Base-by-base conservation (phyloP, 1,284 basidiomycete genomes). In the Pseudozyma sp. region DNA sequence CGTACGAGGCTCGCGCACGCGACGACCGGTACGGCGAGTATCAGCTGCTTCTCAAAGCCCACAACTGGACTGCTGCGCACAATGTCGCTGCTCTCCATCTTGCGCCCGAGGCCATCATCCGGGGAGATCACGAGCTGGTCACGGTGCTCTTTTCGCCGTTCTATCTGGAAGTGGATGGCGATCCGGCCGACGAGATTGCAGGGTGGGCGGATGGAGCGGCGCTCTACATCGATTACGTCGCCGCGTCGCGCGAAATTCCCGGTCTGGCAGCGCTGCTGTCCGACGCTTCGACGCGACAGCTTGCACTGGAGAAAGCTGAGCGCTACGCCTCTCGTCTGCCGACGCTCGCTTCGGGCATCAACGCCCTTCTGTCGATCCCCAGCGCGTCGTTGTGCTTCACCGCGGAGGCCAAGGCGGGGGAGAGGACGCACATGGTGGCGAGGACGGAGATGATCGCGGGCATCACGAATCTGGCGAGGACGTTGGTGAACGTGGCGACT, bases 61-160 rank as follows among this genome's bases (percentile, higher is more conserved):
- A 89, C 17, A 84, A 90, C 42, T 90, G 89, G 75, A 88, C 90
- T 48, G 86, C 88, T 7, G 94, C 96, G 0, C 94, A 97, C 82
- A 89, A 90, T 43, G 87, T 97, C 24, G 92, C 92, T 1, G 87
- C 94, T 33, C 85, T 87, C 7, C 90, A 94, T 71, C 88, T 99
- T n/a, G 93, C 93, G 8, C 93, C 94, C 1, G 96, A 98, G 78
- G 93, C 92, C 0, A 87, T 97, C 55, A 87, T 97, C 46, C 88
- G 92, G 9, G 89, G 90, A 51, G 95, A 98, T 84, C 85, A 90
- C 8, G 88, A 87, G 2, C 86, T 96, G 8, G 86, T 98, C n/a
- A 87, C 87, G 37, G 87, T 87, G n/a, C 84, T 98, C 11, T 92
- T 98, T 76, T 86, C 86, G 47, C 88, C 88, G 2, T 90, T 98